phyloP scores from a whole-genome alignment of 371 early-diverging fungal species.

The Apophysomyces sp. region DNA sequence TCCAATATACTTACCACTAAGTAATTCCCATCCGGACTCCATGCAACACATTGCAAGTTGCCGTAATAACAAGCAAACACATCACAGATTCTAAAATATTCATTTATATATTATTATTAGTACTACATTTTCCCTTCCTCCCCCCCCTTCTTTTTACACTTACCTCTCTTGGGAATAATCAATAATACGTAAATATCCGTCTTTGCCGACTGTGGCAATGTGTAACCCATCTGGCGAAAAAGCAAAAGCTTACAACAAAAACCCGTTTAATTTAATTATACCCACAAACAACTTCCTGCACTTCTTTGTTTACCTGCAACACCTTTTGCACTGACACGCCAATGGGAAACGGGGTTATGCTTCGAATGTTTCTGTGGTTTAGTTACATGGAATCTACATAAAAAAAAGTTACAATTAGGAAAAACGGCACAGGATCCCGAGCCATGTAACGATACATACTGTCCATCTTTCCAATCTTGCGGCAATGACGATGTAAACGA shows the following conservation, averaged over 20 bases:
- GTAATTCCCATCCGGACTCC: conserved; percentile 89
- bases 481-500: conserved; percentile 41
- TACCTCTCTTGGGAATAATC: conserved; percentile 64
- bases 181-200: conserved; percentile 71
- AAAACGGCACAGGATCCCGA: neutral
- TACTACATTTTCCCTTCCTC: too few species aligned
- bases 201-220: conserved; percentile 69
- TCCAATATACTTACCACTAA: conserved; percentile 60
- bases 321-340: conserved; percentile 62
- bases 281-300: neutral
- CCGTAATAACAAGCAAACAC: conserved; percentile 79
- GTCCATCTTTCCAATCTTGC: neutral
- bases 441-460: neutral
- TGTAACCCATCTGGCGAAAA: conserved; percentile 82
- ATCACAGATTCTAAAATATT: conserved; percentile 54
- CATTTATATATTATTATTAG: neutral
- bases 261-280: conserved; percentile 37
- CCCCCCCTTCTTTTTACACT: neutral
- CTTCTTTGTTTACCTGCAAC: conserved; percentile 52
- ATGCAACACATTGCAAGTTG: conserved; percentile 77
- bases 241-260: conserved; percentile 39
- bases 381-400: conserved; percentile 54
- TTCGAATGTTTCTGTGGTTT: conserved; percentile 44
- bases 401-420: neutral
- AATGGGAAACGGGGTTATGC: conserved; percentile 71